These are phyloP conservation scores for Magnusiomyces tetraspermus DNA, from an alignment of 1,139 yeast species.

Conservation along the genomic window DNA sequence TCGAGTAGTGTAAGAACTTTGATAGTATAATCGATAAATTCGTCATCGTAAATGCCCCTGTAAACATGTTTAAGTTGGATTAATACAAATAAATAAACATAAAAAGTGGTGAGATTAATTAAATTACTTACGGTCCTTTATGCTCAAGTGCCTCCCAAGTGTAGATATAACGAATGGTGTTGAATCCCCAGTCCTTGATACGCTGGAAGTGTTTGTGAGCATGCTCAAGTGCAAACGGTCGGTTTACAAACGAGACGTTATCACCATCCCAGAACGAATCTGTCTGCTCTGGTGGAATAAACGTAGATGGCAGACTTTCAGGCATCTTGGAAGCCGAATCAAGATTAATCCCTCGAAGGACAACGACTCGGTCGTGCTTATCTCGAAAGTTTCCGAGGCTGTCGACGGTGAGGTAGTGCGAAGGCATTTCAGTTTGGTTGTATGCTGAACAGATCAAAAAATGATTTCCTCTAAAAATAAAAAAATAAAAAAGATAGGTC, in stretches of 20 bases:
- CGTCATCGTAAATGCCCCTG: slow-evolving; percentile 61
- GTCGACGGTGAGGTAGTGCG: slow-evolving; percentile 17
- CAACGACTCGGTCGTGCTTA: slow-evolving; percentile 44
- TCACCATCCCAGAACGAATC: slow-evolving; percentile 61
- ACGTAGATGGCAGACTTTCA: slow-evolving; percentile 35
- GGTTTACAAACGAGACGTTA: slow-evolving; percentile 64
- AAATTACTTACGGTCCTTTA: slow-evolving; percentile 48
- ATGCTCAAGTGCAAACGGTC: slow-evolving; percentile 69
- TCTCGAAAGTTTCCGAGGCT: slow-evolving; percentile 52
- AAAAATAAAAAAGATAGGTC: no score
- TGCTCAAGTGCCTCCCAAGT: slow-evolving; percentile 96
- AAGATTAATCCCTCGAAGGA: slow-evolving; percentile 65
- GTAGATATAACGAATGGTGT: slow-evolving; percentile 62
- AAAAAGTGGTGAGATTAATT: not conserved
- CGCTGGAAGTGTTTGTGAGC: slow-evolving; percentile 60
- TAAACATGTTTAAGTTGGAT: not conserved
- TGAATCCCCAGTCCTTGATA: slow-evolving; percentile 74
- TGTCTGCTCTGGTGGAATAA: slow-evolving; percentile 17
- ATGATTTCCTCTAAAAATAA: no score
- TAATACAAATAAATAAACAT: not conserved
- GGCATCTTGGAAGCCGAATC: slow-evolving; percentile 70
- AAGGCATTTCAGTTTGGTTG: not conserved
- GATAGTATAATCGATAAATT: slow-evolving; percentile 61
- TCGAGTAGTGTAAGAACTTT: slow-evolving; percentile 50
- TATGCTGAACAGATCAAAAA: no score